These are phyloP conservation scores for Epichloe sibirici DNA, from an alignment of 2,329 filamentous ascomycete species.

Conservation along the genomic window DNA sequence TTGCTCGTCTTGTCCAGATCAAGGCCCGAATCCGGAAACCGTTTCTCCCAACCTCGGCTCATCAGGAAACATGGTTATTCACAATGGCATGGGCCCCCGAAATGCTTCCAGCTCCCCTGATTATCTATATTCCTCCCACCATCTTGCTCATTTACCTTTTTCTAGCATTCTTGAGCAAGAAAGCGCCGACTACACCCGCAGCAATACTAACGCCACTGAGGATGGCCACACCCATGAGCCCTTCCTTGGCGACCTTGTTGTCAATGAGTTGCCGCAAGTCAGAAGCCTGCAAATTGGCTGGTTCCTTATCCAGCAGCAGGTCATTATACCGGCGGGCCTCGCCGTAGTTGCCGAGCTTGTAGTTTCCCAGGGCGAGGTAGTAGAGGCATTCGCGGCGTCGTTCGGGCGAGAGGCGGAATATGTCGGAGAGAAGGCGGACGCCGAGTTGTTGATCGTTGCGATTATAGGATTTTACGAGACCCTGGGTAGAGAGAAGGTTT, in stretches of 20 bases:
- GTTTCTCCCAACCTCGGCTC: neutral
- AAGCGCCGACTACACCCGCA: conserved; percentile 81
- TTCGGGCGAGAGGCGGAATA: conserved; percentile 88
- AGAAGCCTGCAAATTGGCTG: conserved; percentile 76
- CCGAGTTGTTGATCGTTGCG: conserved; percentile 87
- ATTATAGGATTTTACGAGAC: conserved; percentile 81
- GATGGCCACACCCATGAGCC: conserved; percentile 86
- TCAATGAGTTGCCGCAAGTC: conserved; percentile 84
- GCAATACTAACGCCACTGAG: conserved; percentile 86
- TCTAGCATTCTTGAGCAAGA: conserved; percentile 67
- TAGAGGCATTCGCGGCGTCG: conserved; percentile 95
- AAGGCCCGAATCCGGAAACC: too few species aligned
- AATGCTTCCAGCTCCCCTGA: neutral
- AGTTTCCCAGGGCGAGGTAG: conserved; percentile 94
- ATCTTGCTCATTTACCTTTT: conserved; percentile 29
- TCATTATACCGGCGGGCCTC: conserved; percentile 95
- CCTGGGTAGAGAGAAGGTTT: conserved; percentile 35
- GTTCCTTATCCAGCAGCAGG: conserved; percentile 78
- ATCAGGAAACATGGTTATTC: too few species aligned
- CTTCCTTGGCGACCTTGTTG: conserved; percentile 91
- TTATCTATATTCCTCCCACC: too few species aligned
- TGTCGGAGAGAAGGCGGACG: conserved; percentile 85
- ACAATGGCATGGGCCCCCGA: neutral
- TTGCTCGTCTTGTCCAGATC: neutral
- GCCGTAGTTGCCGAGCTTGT: conserved; percentile 95